Evolutionary conservation across 257 asterid genomes (phyloP), one percentile per base, ranked within the genome.

Genomic region (Ophiorrhiza pumila): DNA sequence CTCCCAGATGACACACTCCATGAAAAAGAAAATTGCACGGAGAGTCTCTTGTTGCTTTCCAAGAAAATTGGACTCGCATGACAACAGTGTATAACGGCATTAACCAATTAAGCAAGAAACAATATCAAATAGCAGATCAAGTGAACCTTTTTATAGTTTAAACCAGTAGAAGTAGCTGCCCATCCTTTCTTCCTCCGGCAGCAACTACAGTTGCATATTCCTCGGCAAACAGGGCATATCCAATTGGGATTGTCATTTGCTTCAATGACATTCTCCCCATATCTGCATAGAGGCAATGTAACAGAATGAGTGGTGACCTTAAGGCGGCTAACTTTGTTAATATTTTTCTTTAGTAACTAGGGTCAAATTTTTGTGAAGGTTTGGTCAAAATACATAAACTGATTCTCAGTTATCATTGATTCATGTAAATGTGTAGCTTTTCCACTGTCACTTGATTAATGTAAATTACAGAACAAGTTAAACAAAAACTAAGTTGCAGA

Each of bases 171-270:
- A 71, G 87, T 85, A 53, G 96, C 89, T 27, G 49, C 78, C 90
- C 89, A 87, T 68, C 96, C 95, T 71, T 84, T 86, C 11, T 22
- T 78, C 76, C 85, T 64, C 71, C 96, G 80, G 80, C 96, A 90
- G 61, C 84, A 84, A 72, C 88, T 90, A 80, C 95, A 90, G 73
- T 90, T 90, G 84, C 96, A 90, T 80, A 90, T 84, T 71, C 88
- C 96, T 58, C 95, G 88, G 71, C 96, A 90, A 18, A 68, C 87
- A 0, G 95, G 95, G 82, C 96, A 90, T 45, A 81, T 71, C 96
- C 96, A 90, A 34, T 80, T 77, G 27, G 84, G 74, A 11, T 85
- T 87, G 74, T 80, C 67, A 74, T 83, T 90, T 71, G 73, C 92
- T 78, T 90, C 96, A 10, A 50, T 32, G 39, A 90, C 84, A 55